Percentiles rank a stretch among this genome's conserved stretches.
Conservation (phyloP, 805 yeast species). For the Barnettozyma sucrosica region DNA sequence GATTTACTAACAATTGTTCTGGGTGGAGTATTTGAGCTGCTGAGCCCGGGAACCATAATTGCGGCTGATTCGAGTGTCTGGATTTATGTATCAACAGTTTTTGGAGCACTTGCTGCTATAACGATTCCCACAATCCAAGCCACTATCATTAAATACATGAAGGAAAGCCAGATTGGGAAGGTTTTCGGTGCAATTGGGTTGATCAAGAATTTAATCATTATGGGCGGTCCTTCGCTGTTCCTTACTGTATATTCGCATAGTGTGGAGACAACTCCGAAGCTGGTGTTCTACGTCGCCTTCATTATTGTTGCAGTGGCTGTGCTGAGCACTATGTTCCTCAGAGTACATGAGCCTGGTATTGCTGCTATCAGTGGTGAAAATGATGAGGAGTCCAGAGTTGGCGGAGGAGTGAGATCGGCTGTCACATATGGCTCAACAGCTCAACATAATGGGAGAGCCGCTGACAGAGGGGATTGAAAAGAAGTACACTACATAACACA, state of each 20-base stretch:
- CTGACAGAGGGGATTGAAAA: too few species aligned
- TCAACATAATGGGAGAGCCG: background rate
- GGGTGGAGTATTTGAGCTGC: slow-evolving; percentile 31
- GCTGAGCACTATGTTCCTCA: background rate
- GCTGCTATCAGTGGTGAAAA: background rate
- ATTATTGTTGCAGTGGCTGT: slow-evolving; percentile 2
- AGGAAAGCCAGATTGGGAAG: slow-evolving; percentile 59
- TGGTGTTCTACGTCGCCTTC: slow-evolving; percentile 30
- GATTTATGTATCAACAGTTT: slow-evolving; percentile 31
- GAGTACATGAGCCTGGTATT: background rate
- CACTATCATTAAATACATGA: slow-evolving; percentile 54
- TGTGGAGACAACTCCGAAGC: slow-evolving; percentile 32
- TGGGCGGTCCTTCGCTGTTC: slow-evolving; percentile 44
- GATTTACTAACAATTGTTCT: slow-evolving; percentile 37
- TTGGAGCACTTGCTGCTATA: slow-evolving; percentile 44
- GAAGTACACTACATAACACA: too few species aligned
- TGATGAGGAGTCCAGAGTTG: background rate
- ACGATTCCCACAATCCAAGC: slow-evolving; percentile 56
- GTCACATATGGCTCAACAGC: background rate
- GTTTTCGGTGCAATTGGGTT: slow-evolving; percentile 66
- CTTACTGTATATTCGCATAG: slow-evolving; percentile 44
- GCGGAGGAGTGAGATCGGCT: background rate
- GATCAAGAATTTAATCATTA: slow-evolving; percentile 42
- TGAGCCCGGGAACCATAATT: slow-evolving; percentile 33
- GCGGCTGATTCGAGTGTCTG: slow-evolving; percentile 25